These are phyloP conservation scores for Laguncularia racemosa DNA, from an alignment of 345 rosid genomes.

Conservation along the genomic window DNA sequence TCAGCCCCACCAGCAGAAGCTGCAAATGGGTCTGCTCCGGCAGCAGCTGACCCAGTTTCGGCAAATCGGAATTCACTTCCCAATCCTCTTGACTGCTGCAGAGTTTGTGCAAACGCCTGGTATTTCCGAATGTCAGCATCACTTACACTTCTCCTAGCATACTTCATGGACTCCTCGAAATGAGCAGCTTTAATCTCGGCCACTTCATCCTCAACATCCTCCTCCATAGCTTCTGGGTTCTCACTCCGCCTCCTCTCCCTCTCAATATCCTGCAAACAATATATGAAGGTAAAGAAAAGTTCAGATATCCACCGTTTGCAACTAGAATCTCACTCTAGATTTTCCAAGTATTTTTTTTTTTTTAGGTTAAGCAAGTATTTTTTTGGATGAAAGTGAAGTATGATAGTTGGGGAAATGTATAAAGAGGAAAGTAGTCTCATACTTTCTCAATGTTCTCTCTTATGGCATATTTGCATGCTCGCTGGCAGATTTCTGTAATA, in stretches of 20 bases:
- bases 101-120: conserved; percentile 91
- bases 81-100: conserved; percentile 92
- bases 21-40: conserved; percentile 64
- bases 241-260: conserved; percentile 75
- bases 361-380: no score
- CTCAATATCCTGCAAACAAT: conserved; percentile 68
- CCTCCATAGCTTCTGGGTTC: conserved; percentile 97
- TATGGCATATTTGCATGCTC: conserved; percentile 88
- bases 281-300: background rate
- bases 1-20: conserved; percentile 68
- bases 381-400: no score
- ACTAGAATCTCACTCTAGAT: background rate
- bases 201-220: conserved; percentile 74
- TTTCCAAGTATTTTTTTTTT: no score
- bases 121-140: conserved; percentile 93
- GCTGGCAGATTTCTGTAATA: conserved; percentile 93
- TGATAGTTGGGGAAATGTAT: no score
- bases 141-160: conserved; percentile 82
- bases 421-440: background rate
- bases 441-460: conserved; percentile 96
- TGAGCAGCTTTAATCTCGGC: conserved; percentile 84
- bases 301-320: background rate
- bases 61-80: conserved; percentile 78
- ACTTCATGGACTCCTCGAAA: conserved; percentile 93
- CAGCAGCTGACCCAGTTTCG: conserved; percentile 30